Evolutionary conservation across 2,329 filamentous ascomycete genomes (phyloP).

Genomic region (Fusarium caatingaense): DNA sequence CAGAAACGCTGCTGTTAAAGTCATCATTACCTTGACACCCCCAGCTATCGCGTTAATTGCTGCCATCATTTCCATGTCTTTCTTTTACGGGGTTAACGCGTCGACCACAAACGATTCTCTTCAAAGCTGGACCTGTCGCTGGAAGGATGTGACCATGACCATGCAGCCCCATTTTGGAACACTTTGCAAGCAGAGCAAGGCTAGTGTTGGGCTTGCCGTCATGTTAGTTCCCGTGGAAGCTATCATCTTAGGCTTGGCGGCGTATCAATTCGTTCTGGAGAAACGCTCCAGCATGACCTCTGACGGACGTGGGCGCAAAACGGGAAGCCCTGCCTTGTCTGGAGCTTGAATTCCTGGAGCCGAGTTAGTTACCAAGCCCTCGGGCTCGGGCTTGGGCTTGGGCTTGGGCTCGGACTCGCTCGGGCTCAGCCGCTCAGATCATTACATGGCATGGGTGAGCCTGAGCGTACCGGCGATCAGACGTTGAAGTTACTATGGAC

Average conservation of each 20-base stretch:
- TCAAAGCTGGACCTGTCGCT: constrained; percentile 72
- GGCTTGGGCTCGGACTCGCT: neutral
- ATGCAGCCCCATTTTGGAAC: constrained; percentile 65
- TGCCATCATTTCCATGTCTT: constrained; percentile 64
- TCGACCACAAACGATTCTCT: constrained; percentile 65
- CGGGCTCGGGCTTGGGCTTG: constrained; percentile 24
- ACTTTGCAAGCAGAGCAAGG: constrained; percentile 67
- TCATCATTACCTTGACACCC: constrained; percentile 41
- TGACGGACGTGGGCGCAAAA: constrained; percentile 49
- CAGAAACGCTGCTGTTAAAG: constrained; percentile 32
- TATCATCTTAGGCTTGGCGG: constrained; percentile 59
- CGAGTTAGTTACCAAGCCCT: constrained; percentile 15
- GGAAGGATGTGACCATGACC: constrained; percentile 64
- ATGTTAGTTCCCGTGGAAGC: constrained; percentile 68
- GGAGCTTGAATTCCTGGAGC: constrained; percentile 15
- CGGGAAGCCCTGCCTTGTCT: constrained; percentile 47
- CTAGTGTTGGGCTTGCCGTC: constrained; percentile 64
- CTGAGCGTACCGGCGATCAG: neutral
- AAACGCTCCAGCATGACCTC: constrained; percentile 50
- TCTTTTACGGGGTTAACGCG: constrained; percentile 68
- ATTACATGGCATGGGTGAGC: constrained; percentile 3
- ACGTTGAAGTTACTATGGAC: neutral
- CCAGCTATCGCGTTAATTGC: constrained; percentile 50
- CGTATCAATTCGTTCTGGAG: constrained; percentile 59
- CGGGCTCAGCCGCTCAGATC: constrained; percentile 7